Evolutionary conservation across 176 grass and related monocot genomes (phyloP).

Genomic region (Elaeis guineensis): DNA sequence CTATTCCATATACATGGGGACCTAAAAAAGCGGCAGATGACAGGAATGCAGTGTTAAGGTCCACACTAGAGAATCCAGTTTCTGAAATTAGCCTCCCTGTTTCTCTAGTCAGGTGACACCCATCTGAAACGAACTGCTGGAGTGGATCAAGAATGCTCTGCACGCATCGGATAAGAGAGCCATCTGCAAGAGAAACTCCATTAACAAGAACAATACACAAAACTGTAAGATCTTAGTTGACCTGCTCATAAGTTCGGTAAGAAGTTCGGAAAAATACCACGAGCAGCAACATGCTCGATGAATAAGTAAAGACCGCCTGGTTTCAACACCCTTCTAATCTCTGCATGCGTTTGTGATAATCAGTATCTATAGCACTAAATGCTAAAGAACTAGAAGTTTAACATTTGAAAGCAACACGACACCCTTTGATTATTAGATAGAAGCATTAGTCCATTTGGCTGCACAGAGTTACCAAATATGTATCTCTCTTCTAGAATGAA

Average conservation of each 20-base stretch:
- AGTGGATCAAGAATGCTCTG: constrained; percentile 64
- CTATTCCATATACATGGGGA: constrained; percentile 75
- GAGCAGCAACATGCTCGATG: constrained; percentile 73
- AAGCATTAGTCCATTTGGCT: too few species aligned
- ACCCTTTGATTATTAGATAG: too few species aligned
- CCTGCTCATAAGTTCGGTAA: too few species aligned
- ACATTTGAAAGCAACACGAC: too few species aligned
- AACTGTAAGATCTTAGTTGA: too few species aligned
- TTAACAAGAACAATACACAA: too few species aligned
- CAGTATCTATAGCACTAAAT: too few species aligned
- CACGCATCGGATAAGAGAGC: constrained; percentile 44
- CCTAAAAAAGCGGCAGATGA: constrained; percentile 42
- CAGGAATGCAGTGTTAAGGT: constrained; percentile 31
- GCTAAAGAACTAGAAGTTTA: too few species aligned
- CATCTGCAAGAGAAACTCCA: constrained; percentile 31
- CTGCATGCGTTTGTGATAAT: constrained; percentile 25
- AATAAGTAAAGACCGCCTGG: constrained; percentile 71
- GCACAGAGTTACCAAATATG: too few species aligned
- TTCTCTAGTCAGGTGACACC: constrained; percentile 72
- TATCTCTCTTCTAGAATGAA: too few species aligned
- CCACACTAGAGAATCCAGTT: constrained; percentile 47
- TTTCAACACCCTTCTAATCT: constrained; percentile 71
- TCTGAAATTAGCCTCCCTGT: constrained; percentile 47
- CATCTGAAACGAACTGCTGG: constrained; percentile 54
- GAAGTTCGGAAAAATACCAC: constrained; percentile 27